Percentiles rank a stretch among this genome's conserved stretches.
phyloP scores from a whole-genome alignment of 2,329 filamentous ascomycete genomes.

The Fusarium nisikadoi region DNA sequence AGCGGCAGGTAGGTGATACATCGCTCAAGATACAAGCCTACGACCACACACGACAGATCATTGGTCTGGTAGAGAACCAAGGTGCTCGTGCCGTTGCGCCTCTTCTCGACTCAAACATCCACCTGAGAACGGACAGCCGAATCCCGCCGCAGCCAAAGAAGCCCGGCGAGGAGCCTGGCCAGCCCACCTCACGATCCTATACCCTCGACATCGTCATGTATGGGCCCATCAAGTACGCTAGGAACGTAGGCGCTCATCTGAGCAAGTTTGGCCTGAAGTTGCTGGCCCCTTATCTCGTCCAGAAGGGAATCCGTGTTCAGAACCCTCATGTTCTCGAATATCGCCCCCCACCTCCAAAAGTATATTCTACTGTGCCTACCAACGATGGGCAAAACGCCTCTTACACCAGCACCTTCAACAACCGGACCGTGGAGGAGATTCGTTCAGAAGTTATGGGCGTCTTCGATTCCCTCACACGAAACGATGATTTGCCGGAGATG shows the following conservation, averaged over 20 bases:
- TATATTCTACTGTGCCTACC: conserved; percentile 41
- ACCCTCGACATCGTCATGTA: conserved; percentile 81
- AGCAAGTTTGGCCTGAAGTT: conserved; percentile 73
- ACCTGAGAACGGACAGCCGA: conserved; percentile 77
- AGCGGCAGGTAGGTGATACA: conserved; percentile 65
- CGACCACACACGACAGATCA: conserved; percentile 76
- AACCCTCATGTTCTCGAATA: conserved; percentile 77
- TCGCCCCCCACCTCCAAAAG: conserved; percentile 53
- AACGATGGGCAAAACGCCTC: conserved; percentile 43
- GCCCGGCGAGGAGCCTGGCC: conserved; percentile 72
- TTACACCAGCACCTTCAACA: conserved; percentile 48
- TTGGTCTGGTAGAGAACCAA: conserved; percentile 78
- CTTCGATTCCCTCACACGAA: conserved; percentile 84
- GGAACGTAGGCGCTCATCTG: conserved; percentile 74
- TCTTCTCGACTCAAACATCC: conserved; percentile 74
- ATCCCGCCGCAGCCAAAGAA: conserved; percentile 74
- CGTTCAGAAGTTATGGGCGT: conserved; percentile 85
- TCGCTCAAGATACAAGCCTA: conserved; percentile 74
- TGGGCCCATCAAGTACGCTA: conserved; percentile 74
- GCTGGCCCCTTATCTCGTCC: conserved; percentile 71
- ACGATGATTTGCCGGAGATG: conserved; percentile 79
- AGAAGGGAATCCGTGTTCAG: conserved; percentile 74
- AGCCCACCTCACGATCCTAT: conserved; percentile 68
- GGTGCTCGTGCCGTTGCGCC: conserved; percentile 75
- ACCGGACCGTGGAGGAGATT: conserved; percentile 84